phyloP scores from a whole-genome alignment of 2,329 filamentous ascomycete species.

The Lasiodiplodia theobromae region DNA sequence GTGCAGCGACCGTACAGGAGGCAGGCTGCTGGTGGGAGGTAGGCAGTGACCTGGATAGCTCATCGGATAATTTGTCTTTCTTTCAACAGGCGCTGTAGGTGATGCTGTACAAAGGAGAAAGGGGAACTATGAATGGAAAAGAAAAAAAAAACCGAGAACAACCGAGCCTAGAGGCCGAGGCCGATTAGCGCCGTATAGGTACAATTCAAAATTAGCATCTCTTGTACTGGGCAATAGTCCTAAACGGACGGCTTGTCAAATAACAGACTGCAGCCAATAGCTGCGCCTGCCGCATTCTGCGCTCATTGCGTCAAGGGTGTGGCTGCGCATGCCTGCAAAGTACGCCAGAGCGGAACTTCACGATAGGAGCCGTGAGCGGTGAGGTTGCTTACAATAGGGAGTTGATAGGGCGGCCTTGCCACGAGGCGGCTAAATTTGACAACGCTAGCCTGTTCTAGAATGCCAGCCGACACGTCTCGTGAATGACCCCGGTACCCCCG shows the following conservation, averaged over 20 bases:
- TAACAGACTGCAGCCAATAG: not conserved
- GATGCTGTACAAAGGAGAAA: not conserved
- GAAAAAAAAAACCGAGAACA: not conserved
- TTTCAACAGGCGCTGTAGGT: not conserved
- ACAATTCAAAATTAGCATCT: not conserved
- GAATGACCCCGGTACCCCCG: too few species aligned
- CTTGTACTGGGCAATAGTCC: not conserved
- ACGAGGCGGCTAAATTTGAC: not conserved
- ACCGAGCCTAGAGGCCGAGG: not conserved
- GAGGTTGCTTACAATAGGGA: not conserved
- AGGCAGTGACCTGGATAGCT: constrained; percentile 38
- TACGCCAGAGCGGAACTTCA: not conserved
- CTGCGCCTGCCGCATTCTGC: not conserved
- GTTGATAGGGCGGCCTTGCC: not conserved
- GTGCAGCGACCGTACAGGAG: constrained; percentile 38
- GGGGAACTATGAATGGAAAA: not conserved
- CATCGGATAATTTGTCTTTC: constrained; percentile 33
- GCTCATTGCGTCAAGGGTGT: not conserved
- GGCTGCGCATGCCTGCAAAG: not conserved
- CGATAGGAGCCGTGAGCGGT: not conserved
- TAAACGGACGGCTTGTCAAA: not conserved
- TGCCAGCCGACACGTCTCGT: not conserved
- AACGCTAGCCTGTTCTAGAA: not conserved
- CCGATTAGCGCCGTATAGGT: not conserved
- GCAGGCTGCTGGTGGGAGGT: constrained; percentile 45